phyloP scores from a whole-genome alignment of 805 yeast species.

The Lipomyces spencermartinsiae region DNA sequence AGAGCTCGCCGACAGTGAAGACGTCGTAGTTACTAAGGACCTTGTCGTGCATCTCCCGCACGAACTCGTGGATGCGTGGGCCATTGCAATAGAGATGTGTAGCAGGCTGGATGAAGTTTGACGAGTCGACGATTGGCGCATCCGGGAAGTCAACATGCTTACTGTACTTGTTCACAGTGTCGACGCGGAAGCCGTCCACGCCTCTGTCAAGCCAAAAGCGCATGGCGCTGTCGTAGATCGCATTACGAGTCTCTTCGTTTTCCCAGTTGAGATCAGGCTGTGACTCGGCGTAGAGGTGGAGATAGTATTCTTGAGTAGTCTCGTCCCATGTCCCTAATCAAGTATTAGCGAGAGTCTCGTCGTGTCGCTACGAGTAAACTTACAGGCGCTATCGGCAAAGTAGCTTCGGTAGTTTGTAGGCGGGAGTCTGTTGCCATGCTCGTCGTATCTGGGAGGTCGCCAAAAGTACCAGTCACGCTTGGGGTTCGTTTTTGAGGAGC shows the following conservation, averaged over 20 bases:
- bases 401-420: slow-evolving; percentile 64
- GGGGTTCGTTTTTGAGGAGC: slow-evolving; percentile 56
- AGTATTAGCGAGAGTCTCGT: too few relatives aligned
- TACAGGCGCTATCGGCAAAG: slow-evolving; percentile 65
- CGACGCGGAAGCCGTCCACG: slow-evolving; percentile 65
- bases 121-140: slow-evolving; percentile 56
- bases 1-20: slow-evolving; percentile 66
- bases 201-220: slow-evolving; percentile 63
- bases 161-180: slow-evolving; percentile 60
- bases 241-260: slow-evolving; percentile 49
- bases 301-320: slow-evolving; percentile 59
- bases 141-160: slow-evolving; percentile 56
- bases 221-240: slow-evolving; percentile 52
- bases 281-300: slow-evolving; percentile 58
- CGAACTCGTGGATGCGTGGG: slow-evolving; percentile 64
- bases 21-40: slow-evolving; percentile 56
- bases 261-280: slow-evolving; percentile 73
- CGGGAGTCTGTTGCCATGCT: slow-evolving; percentile 63
- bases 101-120: slow-evolving; percentile 52
- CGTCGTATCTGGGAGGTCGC: slow-evolving; percentile 56
- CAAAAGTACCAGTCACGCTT: slow-evolving; percentile 70
- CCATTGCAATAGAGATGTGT: slow-evolving; percentile 51
- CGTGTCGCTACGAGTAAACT: slow-evolving; percentile 48
- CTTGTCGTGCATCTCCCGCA: slow-evolving; percentile 57
- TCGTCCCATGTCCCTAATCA: slow-evolving; percentile 53